Conservation (phyloP, 257 asterid species). For the Solanum paucissectum region DNA sequence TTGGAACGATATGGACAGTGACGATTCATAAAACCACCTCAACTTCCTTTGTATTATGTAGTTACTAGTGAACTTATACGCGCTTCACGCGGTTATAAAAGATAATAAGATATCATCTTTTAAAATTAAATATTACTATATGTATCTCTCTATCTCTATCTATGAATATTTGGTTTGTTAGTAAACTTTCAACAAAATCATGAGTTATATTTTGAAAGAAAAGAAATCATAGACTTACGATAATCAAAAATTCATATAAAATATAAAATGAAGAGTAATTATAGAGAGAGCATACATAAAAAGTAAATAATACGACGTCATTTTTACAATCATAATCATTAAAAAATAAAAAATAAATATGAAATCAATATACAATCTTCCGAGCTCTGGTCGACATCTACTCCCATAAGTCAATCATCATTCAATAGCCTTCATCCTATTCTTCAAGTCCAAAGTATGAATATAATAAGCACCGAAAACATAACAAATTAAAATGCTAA, state of each 20-base stretch:
- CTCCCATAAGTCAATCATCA: neutral
- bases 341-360: too few species aligned
- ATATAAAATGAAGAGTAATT: neutral
- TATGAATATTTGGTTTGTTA: neutral
- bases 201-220: neutral
- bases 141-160: neutral
- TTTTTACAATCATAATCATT: neutral
- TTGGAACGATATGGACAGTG: neutral
- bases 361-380: neutral
- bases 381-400: neutral
- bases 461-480: neutral
- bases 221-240: neutral
- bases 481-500: neutral
- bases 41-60: neutral
- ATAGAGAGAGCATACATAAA: neutral
- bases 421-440: neutral
- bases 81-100: neutral
- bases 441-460: neutral
- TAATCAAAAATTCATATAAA: neutral
- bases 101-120: neutral
- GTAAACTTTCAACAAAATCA: neutral
- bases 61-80: neutral
- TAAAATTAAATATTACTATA: neutral
- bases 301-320: neutral
- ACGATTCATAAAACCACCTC: neutral